Base-by-base conservation (phyloP, 2,329 filamentous ascomycete species). In the Penicillium paneum region DNA sequence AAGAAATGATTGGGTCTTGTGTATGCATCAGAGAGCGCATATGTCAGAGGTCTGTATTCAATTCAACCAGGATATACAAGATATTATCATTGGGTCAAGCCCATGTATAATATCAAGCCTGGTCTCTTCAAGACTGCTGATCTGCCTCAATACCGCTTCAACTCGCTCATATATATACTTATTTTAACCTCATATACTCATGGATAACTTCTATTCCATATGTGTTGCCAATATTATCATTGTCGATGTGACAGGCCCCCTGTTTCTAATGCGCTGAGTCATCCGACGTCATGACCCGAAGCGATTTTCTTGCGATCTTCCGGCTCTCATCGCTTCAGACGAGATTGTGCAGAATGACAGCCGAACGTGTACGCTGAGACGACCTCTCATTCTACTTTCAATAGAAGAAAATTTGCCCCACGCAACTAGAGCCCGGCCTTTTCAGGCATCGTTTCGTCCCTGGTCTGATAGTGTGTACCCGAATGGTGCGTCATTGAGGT, bases 1-100 rank as follows among this genome's bases (percentile, higher is more conserved):
- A 70, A 74, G 65, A 75, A 71, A 63, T 75, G 64, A 57, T 44
- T 7, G 24, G 39, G 8, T 44, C 21, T 28, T 15, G 15, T 24
- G 21, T 42, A 48, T 46, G 49, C 28, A 38, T 24, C 31, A 51
- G 31, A 55, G 29, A 38, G 35, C n/a, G 31, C 39, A 45, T 49
- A 52, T 32, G 50, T 28, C 32, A 54, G 34, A 54, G 19, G 12
- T n/a, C 40, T 29, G 32, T 12, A 44, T 44, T 19, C 39, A 43
- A 19, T 28, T 15, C 36, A 21, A 19, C 3, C 19, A 21, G 11
- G 15, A 11, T 39, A 13, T 46, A 17, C 15, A 12, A 45, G 13
- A 15, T 54, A 3, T 35, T 13, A 8, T 28, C 7, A 26, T 19
- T n/a, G 10, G 34, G 4, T 41, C 12, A 3, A 36, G 19, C 26